phyloP scores from a whole-genome alignment of 768 basidiomycete species.

The Nidula microcarpa region DNA sequence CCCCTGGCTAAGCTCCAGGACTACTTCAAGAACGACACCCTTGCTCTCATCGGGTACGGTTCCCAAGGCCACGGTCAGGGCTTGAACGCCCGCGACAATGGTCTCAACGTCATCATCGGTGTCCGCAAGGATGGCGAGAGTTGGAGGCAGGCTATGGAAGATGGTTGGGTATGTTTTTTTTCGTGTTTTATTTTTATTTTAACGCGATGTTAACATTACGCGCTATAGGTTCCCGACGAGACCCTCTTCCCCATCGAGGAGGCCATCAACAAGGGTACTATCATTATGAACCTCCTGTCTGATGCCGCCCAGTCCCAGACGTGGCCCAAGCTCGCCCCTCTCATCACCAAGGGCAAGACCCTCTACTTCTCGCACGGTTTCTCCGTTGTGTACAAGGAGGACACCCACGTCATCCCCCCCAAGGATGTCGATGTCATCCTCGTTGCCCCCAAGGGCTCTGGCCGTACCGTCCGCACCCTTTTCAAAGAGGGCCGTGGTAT shows the following conservation, averaged over 20 bases:
- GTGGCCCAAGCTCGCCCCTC: constrained; percentile 84
- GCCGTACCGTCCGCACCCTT: constrained; percentile 97
- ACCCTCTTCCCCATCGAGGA: constrained; percentile 98
- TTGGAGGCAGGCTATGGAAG: constrained; percentile 93
- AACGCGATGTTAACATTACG: background rate
- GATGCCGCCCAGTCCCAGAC: constrained; percentile 99
- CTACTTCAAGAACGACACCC: constrained; percentile 99
- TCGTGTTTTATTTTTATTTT: constrained; percentile 1
- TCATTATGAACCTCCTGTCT: constrained; percentile 99
- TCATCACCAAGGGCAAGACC: constrained; percentile 99
- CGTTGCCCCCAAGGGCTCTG: constrained; percentile 98
- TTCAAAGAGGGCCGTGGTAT: constrained; percentile 99
- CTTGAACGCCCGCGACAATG: constrained; percentile 98
- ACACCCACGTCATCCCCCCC: constrained; percentile 92
- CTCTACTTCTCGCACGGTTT: constrained; percentile 99
- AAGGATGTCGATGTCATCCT: constrained; percentile 97
- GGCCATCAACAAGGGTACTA: constrained; percentile 91
- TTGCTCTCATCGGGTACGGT: constrained; percentile 98
- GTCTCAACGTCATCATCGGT: constrained; percentile 97
- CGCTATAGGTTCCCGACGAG: constrained; percentile 83
- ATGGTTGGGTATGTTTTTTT: constrained; percentile 79
- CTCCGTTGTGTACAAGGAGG: constrained; percentile 97
- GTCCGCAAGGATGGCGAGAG: constrained; percentile 96
- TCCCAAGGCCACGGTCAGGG: constrained; percentile 99
- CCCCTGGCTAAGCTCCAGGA: constrained; percentile 96